Evolutionary conservation across 2,329 filamentous ascomycete species (phyloP).

Genomic region (Xylaria sp.): DNA sequence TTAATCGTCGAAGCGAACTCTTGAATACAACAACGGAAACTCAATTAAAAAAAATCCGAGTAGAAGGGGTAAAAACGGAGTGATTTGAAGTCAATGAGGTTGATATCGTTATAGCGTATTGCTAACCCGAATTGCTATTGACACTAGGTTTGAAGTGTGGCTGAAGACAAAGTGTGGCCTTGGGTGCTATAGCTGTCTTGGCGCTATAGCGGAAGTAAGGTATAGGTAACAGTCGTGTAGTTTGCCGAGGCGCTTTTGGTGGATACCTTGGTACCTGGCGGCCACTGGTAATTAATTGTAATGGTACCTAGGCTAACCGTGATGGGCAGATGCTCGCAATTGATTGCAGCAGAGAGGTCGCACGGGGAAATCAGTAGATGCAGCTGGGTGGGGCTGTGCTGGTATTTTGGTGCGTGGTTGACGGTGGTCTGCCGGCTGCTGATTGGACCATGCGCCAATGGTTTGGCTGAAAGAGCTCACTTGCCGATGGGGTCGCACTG

Average conservation of each 20-base stretch:
- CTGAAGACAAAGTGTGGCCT: slow-evolving; percentile 23
- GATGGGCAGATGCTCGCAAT: not conserved
- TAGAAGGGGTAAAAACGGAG: not conserved
- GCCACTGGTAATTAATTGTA: not conserved
- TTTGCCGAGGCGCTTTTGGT: not conserved
- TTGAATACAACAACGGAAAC: slow-evolving; percentile 8
- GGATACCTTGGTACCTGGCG: slow-evolving; percentile 25
- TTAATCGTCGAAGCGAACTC: slow-evolving; percentile 1
- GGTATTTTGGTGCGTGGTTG: slow-evolving; percentile 2
- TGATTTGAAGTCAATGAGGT: not conserved
- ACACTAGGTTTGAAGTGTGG: slow-evolving; percentile 22
- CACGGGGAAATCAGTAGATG: slow-evolving; percentile 23
- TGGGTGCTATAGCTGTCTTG: not conserved
- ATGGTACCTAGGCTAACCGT: slow-evolving; percentile 1
- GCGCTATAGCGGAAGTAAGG: not conserved
- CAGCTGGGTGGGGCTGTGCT: slow-evolving; percentile 26
- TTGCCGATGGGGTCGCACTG: slow-evolving; percentile 26
- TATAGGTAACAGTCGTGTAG: not conserved
- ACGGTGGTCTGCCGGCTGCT: slow-evolving; percentile 2
- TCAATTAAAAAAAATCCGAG: not conserved
- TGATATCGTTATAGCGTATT: not conserved
- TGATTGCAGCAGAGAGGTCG: slow-evolving; percentile 14
- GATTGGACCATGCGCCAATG: slow-evolving; percentile 33
- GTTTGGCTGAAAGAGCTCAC: slow-evolving; percentile 31
- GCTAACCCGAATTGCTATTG: not conserved